phyloP scores from a whole-genome alignment of 306 rosid species.

The Luffa aegyptiaca region DNA sequence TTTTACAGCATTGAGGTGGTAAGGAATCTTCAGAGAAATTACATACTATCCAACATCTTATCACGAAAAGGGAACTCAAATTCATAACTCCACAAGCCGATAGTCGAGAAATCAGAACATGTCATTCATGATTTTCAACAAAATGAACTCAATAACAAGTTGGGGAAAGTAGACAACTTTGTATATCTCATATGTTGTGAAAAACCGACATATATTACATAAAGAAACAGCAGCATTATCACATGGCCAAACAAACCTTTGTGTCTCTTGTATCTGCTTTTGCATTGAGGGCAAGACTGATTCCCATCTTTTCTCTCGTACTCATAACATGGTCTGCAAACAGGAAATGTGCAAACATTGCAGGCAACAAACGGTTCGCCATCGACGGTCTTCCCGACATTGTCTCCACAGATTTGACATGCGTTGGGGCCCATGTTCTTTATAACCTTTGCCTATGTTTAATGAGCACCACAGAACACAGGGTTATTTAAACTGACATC shows the following conservation, averaged over 20 bases:
- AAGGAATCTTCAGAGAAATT: neutral
- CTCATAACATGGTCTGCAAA: conserved; percentile 91
- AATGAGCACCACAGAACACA: neutral
- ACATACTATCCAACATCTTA: neutral
- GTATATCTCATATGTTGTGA: neutral
- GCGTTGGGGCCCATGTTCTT: conserved; percentile 44
- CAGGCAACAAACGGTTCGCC: conserved; percentile 75
- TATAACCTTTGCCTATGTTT: conserved; percentile 43
- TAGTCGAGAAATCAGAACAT: neutral
- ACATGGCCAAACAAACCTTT: conserved; percentile 37
- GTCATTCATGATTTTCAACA: neutral
- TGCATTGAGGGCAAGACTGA: conserved; percentile 94
- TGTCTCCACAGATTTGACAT: conserved; percentile 94
- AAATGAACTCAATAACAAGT: neutral
- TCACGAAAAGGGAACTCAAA: neutral
- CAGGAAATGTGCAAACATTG: conserved; percentile 75
- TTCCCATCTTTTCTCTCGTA: conserved; percentile 97
- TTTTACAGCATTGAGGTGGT: neutral
- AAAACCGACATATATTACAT: neutral
- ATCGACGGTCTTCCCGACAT: conserved; percentile 52
- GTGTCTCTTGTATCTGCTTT: conserved; percentile 75
- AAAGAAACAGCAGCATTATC: neutral
- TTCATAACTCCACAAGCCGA: neutral
- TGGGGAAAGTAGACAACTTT: neutral
- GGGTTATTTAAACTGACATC: neutral